phyloP scores from a whole-genome alignment of 1,139 yeast species.

The Pichia norvegensis region DNA sequence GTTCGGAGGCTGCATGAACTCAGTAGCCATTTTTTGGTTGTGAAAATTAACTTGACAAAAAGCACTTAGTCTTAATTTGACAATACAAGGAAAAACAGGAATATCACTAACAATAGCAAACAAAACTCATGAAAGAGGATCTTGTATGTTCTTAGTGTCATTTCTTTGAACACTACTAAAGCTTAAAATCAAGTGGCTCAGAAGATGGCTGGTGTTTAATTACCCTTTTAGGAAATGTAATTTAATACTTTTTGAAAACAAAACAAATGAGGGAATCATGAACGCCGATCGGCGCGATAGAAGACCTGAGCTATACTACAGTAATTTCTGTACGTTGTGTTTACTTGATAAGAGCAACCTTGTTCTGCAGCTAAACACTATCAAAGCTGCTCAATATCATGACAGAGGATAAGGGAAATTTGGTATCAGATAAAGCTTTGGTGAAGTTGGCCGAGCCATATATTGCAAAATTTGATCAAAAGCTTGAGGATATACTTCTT shows the following conservation, averaged over 20 bases:
- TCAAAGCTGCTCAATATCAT: no score
- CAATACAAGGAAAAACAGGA: no score
- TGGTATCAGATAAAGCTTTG: neutral
- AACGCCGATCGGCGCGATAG: neutral
- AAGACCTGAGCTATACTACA: no score
- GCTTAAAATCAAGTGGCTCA: neutral
- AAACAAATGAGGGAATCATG: neutral
- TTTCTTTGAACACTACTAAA: no score
- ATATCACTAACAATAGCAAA: neutral
- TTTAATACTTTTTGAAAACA: neutral
- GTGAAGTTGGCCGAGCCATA: slow-evolving; percentile 1
- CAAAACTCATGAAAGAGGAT: neutral
- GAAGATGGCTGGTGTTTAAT: slow-evolving; percentile 10
- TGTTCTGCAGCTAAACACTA: no score
- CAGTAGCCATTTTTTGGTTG: slow-evolving; percentile 6
- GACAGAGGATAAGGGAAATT: neutral
- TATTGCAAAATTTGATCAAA: slow-evolving; percentile 9
- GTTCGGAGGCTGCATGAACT: slow-evolving; percentile 4
- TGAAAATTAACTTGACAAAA: neutral
- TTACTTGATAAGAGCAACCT: no score
- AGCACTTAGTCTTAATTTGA: no score
- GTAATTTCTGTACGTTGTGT: no score
- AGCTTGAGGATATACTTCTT: slow-evolving; percentile 16
- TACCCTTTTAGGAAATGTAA: slow-evolving; percentile 9
- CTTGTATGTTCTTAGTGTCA: no score